Conservation (phyloP, 805 yeast species). For the Candida sakaeoensis region DNA sequence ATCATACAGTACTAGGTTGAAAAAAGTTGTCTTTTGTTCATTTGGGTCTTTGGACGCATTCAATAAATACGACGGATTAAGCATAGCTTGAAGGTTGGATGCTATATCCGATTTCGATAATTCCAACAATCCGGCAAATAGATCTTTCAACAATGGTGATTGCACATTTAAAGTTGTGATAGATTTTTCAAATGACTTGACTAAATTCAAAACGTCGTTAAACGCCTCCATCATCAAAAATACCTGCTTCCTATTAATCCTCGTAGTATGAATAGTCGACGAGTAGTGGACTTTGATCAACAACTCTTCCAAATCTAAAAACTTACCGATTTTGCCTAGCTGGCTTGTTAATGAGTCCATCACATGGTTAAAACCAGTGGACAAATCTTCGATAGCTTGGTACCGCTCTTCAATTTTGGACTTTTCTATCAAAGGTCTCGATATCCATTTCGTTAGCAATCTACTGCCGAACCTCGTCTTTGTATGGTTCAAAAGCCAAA, state of each 20-base stretch:
- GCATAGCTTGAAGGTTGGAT: conserved; percentile 41
- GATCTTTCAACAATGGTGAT: conserved; percentile 30
- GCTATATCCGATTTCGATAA: conserved; percentile 28
- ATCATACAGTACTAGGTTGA: too few species aligned
- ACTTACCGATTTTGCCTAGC: conserved; percentile 23
- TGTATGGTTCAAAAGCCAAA: conserved; percentile 82
- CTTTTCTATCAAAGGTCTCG: conserved; percentile 60
- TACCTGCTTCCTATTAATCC: conserved; percentile 31
- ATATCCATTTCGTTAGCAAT: conserved; percentile 66
- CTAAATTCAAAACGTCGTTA: conserved; percentile 21
- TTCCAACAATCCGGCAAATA: conserved; percentile 37
- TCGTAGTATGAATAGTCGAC: conserved; percentile 16
- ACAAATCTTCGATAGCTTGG: conserved; percentile 46
- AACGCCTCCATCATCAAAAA: conserved; percentile 28
- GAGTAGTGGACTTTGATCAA: conserved; percentile 39
- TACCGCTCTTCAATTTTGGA: conserved; percentile 56
- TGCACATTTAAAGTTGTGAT: conserved; percentile 25
- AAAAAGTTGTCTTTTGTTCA: conserved; percentile 44
- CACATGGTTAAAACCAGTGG: conserved; percentile 26
- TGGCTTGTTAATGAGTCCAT: conserved; percentile 28
- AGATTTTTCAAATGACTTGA: conserved; percentile 32
- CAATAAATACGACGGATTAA: conserved; percentile 50
- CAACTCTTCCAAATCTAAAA: conserved; percentile 30
- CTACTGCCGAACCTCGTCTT: conserved; percentile 74
- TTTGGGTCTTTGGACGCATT: conserved; percentile 42